These are phyloP conservation scores for Scedosporium boydii DNA, from an alignment of 2,329 filamentous ascomycete genomes.

Conservation along the genomic window DNA sequence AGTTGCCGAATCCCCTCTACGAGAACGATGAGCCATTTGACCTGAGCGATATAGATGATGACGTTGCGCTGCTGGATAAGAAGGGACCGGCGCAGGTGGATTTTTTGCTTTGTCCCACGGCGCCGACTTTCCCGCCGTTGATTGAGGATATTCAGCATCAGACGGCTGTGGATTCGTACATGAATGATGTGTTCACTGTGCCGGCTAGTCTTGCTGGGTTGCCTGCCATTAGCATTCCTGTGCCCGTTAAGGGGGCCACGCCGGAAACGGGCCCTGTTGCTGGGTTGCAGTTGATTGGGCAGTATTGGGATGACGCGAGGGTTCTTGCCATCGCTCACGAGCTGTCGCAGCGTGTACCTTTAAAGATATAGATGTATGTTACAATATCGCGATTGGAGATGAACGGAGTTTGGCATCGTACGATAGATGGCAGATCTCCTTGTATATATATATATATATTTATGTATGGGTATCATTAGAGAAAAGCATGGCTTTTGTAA, in stretches of 20 bases:
- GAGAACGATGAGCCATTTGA: constrained; percentile 38
- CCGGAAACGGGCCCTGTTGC: constrained; percentile 23
- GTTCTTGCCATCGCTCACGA: constrained; percentile 49
- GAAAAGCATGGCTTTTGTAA: neutral
- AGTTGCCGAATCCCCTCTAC: constrained; percentile 57
- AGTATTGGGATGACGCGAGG: constrained; percentile 65
- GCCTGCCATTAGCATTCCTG: constrained; percentile 76
- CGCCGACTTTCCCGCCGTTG: constrained; percentile 63
- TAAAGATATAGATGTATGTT: neutral
- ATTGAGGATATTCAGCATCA: constrained; percentile 47
- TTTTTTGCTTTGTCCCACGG: constrained; percentile 78
- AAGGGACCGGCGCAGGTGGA: constrained; percentile 60
- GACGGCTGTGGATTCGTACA: constrained; percentile 64
- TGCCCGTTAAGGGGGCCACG: constrained; percentile 15
- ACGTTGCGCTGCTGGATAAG: constrained; percentile 42
- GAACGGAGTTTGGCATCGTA: neutral
- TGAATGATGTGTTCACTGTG: constrained; percentile 93
- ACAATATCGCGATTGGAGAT: neutral
- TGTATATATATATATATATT: constrained; percentile 7
- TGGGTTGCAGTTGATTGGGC: constrained; percentile 71
- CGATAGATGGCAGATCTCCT: neutral
- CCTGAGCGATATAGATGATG: constrained; percentile 49
- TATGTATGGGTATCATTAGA: constrained; percentile 5
- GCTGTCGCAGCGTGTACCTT: constrained; percentile 22
- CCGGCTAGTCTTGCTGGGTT: constrained; percentile 87